Conservation (phyloP, 78 protist genomes). For the Bodo saltans region DNA sequence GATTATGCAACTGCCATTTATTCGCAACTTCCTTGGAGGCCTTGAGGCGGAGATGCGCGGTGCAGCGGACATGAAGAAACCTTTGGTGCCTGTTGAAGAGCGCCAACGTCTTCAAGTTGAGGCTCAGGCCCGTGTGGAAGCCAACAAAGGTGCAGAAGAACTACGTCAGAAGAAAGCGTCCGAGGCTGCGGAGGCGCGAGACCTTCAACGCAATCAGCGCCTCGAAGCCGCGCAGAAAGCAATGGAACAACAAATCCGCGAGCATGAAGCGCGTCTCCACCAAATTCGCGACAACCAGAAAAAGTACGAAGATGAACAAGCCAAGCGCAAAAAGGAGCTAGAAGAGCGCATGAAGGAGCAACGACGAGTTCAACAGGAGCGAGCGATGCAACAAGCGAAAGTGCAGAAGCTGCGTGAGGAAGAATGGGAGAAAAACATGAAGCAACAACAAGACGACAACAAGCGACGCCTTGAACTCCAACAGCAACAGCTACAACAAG, state of each 20-base stretch:
- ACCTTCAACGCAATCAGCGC: not conserved
- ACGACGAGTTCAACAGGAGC: not conserved
- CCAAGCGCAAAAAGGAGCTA: not conserved
- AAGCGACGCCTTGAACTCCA: too few relatives aligned
- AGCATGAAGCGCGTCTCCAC: not conserved
- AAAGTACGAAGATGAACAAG: not conserved
- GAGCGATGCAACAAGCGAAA: not conserved
- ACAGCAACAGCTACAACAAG: too few relatives aligned
- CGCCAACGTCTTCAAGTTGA: not conserved
- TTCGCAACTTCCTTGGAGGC: not conserved
- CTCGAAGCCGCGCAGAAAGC: not conserved
- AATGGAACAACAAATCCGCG: not conserved
- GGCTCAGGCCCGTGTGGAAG: not conserved
- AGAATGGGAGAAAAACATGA: not conserved
- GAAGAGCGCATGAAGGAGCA: not conserved
- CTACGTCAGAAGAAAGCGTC: not conserved
- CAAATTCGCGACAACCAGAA: not conserved
- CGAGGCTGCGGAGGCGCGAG: not conserved
- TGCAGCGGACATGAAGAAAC: not conserved
- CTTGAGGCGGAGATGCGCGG: not conserved
- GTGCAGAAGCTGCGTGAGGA: constrained; percentile 1
- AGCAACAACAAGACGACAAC: not conserved
- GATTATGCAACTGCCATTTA: not conserved
- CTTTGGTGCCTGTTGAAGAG: not conserved
- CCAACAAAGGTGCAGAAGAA: not conserved